Base-by-base conservation (phyloP, 306 rosid species). In the Pyrus pyrifolia region DNA sequence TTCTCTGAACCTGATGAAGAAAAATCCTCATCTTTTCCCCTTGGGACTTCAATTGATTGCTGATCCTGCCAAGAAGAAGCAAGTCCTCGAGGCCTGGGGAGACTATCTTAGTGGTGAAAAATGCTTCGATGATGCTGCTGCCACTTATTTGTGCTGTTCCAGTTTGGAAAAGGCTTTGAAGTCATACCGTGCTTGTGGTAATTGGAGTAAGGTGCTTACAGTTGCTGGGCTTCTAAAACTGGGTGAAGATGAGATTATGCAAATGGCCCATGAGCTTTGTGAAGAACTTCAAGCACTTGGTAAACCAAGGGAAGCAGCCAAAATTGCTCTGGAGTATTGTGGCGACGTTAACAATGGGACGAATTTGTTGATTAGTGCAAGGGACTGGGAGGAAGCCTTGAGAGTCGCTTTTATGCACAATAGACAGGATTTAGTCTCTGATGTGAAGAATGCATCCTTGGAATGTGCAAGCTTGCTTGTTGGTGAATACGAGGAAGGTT, bases 221-320 rank as follows among this genome's bases (percentile, higher is more conserved):
- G 91, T 90, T 72, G 96, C 97, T 21, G 97, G 97, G 75, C 73
- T 95, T 60, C 97, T 95, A 79, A 83, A 87, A 81, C 46, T 92
- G 86, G 93, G 83, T 63, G 83, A 88, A 74, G 97, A 90, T 66
- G 96, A 90, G 83, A 74, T 90, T 69, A 79, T 80, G 42, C 80
- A 63, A 72, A 78, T 95, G 81, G 92, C 97, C 71, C 80, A 82
- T 68, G 99, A 95, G 81, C 96, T 95, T 74, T 95, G 96, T 81
- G 99, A 95, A 83, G 97, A 95, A 85, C 92, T 95, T 91, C 99
- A 95, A 83, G 96, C 97, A 22, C 91, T 92, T 70, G 99, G 99
- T 67, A 95, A 90, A 80, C 97, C 97, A 13, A 89, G 90, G 67
- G 96, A 95, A 72, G 99, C 99, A 68, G 99, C 97, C 79, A 92